These are phyloP conservation scores for Stemphylium lycopersici DNA, from an alignment of 2,329 filamentous ascomycete species.

Conservation along the genomic window DNA sequence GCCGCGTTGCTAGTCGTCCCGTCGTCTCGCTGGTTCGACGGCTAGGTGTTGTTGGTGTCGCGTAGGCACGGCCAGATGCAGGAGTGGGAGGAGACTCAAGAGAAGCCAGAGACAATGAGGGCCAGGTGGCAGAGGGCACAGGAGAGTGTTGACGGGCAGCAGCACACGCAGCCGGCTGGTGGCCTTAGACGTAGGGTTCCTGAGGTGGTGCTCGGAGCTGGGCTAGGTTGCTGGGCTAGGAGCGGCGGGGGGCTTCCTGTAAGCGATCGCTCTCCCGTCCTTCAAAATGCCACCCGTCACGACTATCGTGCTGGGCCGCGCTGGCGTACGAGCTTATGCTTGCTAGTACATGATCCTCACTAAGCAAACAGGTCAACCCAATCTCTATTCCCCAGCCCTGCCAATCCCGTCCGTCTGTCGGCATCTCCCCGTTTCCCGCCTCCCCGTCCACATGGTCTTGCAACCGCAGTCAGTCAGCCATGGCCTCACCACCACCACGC, in stretches of 20 bases:
- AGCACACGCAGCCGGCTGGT: neutral
- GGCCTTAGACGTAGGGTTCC: conserved; percentile 14
- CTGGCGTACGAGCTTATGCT: conserved; percentile 7
- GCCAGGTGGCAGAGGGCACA: neutral
- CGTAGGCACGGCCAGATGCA: conserved; percentile 1
- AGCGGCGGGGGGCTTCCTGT: neutral
- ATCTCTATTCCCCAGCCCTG: no score
- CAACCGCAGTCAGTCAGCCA: no score
- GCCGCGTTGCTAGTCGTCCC: neutral
- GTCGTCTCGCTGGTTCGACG: no score
- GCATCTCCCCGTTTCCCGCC: no score
- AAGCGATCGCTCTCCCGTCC: conserved; percentile 9
- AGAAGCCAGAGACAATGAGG: conserved; percentile 2
- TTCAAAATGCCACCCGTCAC: conserved; percentile 5
- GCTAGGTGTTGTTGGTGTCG: neutral
- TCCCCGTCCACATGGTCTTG: no score
- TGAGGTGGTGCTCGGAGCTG: neutral
- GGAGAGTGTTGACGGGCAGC: neutral
- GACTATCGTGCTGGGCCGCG: neutral
- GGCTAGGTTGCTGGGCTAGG: no score
- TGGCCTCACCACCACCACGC: no score
- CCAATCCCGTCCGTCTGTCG: no score
- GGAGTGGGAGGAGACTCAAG: neutral
- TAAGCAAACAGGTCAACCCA: no score
- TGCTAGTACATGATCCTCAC: neutral